These are phyloP conservation scores for Gastrolobium villosum DNA, from an alignment of 306 rosid genomes.

Conservation along the genomic window DNA sequence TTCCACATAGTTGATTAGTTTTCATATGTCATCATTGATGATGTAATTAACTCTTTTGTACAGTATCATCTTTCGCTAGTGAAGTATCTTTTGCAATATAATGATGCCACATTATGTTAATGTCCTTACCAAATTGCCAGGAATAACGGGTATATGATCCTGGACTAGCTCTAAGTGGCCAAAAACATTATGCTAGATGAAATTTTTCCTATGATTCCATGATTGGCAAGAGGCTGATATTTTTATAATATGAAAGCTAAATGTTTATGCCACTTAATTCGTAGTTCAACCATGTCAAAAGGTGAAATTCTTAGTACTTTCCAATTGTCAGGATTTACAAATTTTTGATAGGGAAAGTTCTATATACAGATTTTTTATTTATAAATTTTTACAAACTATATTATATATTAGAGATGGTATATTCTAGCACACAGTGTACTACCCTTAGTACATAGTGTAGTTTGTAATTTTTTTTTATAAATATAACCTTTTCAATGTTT, in stretches of 20 bases:
- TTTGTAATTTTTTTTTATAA: too few relatives aligned
- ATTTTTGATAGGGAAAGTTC: too few relatives aligned
- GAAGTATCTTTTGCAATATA: neutral
- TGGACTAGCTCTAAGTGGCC: neutral
- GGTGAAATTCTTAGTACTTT: neutral
- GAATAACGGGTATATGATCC: neutral
- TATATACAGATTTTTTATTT: too few relatives aligned
- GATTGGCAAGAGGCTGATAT: neutral
- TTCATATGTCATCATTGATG: neutral
- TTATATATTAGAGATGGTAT: too few relatives aligned
- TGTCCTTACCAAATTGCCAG: neutral
- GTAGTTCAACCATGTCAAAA: neutral
- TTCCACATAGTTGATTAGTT: neutral
- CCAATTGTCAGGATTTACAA: too few relatives aligned
- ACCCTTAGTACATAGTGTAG: too few relatives aligned
- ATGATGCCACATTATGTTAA: slow-evolving; percentile 16
- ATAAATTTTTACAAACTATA: too few relatives aligned
- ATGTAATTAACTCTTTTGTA: slow-evolving; percentile 33
- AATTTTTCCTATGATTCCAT: neutral
- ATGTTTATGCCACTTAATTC: neutral
- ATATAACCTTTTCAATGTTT: too few relatives aligned
- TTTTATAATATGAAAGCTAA: neutral
- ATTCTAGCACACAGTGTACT: too few relatives aligned
- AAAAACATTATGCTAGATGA: neutral
- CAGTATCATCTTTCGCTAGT: slow-evolving; percentile 5